phyloP scores from a whole-genome alignment of 2,329 filamentous ascomycete species.

The Clonostachys sp. region DNA sequence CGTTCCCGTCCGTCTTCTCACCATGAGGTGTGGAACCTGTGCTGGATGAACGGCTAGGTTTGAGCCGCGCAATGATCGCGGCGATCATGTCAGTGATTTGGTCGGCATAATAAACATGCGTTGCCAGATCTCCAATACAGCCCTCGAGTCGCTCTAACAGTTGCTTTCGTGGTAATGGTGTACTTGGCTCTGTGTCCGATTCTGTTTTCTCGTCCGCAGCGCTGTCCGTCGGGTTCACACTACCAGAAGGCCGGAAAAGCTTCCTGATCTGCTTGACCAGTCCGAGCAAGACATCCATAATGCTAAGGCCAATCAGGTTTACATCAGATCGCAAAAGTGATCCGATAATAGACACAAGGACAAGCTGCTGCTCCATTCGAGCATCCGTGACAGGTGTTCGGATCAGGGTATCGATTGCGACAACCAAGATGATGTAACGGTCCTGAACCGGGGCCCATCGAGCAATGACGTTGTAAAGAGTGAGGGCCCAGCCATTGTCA shows the following conservation, averaged over 20 bases:
- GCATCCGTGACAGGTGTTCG: slow-evolving; percentile 65
- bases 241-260: slow-evolving; percentile 61
- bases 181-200: background rate
- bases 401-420: slow-evolving; percentile 72
- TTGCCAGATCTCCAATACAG: slow-evolving; percentile 87
- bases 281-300: slow-evolving; percentile 89
- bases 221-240: slow-evolving; percentile 20
- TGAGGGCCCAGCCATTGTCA: slow-evolving; percentile 72
- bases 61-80: slow-evolving; percentile 73
- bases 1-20: slow-evolving; percentile 36
- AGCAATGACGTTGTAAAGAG: slow-evolving; percentile 73
- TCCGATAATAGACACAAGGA: slow-evolving; percentile 73
- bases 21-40: slow-evolving; percentile 34
- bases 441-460: slow-evolving; percentile 93
- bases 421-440: slow-evolving; percentile 84
- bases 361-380: slow-evolving; percentile 67
- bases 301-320: slow-evolving; percentile 90
- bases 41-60: slow-evolving; percentile 49
- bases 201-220: slow-evolving; percentile 26
- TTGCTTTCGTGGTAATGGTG: slow-evolving; percentile 46
- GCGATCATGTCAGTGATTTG: slow-evolving; percentile 94
- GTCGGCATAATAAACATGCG: slow-evolving; percentile 94
- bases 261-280: slow-evolving; percentile 79
- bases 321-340: slow-evolving; percentile 81
- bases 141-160: slow-evolving; percentile 69